Conservation (phyloP, 805 yeast genomes). For the Cyberlindnera americana region DNA sequence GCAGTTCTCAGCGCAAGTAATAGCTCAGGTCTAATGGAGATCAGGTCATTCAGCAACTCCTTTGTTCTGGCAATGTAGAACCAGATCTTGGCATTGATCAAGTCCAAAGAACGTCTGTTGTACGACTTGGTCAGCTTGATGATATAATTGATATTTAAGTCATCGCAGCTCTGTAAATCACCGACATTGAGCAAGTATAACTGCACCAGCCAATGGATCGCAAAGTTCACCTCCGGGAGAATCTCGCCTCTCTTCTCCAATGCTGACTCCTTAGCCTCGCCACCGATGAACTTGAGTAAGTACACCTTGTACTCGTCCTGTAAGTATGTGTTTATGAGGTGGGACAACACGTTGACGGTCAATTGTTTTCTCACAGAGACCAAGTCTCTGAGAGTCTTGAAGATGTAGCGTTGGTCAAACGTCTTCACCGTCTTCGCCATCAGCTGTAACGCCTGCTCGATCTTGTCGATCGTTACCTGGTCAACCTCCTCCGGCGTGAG, state of each 20-base stretch:
- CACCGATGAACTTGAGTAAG: slow-evolving; percentile 39
- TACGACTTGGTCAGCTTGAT: slow-evolving; percentile 50
- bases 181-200: slow-evolving; percentile 66
- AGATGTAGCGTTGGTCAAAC: slow-evolving; percentile 82
- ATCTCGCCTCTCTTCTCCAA: slow-evolving; percentile 33
- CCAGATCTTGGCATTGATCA: slow-evolving; percentile 88
- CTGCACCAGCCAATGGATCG: slow-evolving; percentile 74
- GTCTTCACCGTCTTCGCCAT: slow-evolving; percentile 57
- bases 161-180: slow-evolving; percentile 44
- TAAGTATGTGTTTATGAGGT: slow-evolving; percentile 60
- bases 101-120: slow-evolving; percentile 81
- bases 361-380: slow-evolving; percentile 69
- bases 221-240: slow-evolving; percentile 77
- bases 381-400: slow-evolving; percentile 81
- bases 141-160: slow-evolving; percentile 49
- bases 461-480: slow-evolving; percentile 30
- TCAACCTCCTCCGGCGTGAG: slow-evolving; percentile 30
- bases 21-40: slow-evolving; percentile 64
- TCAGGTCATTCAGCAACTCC: slow-evolving; percentile 54
- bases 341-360: slow-evolving; percentile 48
- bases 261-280: slow-evolving; percentile 31
- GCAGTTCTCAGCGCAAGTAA: slow-evolving; percentile 80
- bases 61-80: slow-evolving; percentile 79
- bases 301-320: slow-evolving; percentile 38
- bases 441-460: slow-evolving; percentile 32